These are phyloP conservation scores for Candida ulmi DNA, from an alignment of 805 yeast species.

Conservation along the genomic window DNA sequence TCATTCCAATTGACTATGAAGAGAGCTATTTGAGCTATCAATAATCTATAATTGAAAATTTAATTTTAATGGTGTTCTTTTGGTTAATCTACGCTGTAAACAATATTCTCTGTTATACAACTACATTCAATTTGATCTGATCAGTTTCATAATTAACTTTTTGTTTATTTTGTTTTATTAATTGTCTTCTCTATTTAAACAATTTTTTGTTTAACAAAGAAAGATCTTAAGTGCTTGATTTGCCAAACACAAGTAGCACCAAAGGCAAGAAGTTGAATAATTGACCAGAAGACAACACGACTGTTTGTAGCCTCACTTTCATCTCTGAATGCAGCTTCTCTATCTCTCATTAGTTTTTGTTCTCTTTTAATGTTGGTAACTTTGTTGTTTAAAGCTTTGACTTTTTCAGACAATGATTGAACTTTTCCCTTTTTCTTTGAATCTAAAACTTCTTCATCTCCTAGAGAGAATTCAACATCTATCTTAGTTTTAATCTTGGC, in stretches of 20 bases:
- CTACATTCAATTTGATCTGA: neutral
- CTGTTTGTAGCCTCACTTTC: slow-evolving; percentile 64
- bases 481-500: slow-evolving; percentile 51
- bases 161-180: too few species aligned
- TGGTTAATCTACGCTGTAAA: too few species aligned
- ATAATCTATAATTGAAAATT: too few species aligned
- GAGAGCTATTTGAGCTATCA: slow-evolving; percentile 17
- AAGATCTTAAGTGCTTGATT: slow-evolving; percentile 64
- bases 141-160: too few species aligned
- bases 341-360: slow-evolving; percentile 63
- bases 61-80: too few species aligned
- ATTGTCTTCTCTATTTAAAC: too few species aligned
- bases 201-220: slow-evolving; percentile 72
- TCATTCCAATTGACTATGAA: slow-evolving; percentile 46
- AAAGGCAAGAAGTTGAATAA: slow-evolving; percentile 59
- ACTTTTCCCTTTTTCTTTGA: slow-evolving; percentile 58
- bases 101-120: neutral
- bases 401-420: slow-evolving; percentile 48
- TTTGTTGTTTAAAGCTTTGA: slow-evolving; percentile 50
- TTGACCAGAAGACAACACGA: slow-evolving; percentile 69
- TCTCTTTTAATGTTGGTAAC: slow-evolving; percentile 58
- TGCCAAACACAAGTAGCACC: slow-evolving; percentile 70
- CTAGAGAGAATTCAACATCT: slow-evolving; percentile 60
- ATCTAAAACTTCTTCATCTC: slow-evolving; percentile 60
- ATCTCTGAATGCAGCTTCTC: slow-evolving; percentile 71